Evolutionary conservation across 1,139 yeast species (phyloP).

Genomic region (Diutina scorzettiae): DNA sequence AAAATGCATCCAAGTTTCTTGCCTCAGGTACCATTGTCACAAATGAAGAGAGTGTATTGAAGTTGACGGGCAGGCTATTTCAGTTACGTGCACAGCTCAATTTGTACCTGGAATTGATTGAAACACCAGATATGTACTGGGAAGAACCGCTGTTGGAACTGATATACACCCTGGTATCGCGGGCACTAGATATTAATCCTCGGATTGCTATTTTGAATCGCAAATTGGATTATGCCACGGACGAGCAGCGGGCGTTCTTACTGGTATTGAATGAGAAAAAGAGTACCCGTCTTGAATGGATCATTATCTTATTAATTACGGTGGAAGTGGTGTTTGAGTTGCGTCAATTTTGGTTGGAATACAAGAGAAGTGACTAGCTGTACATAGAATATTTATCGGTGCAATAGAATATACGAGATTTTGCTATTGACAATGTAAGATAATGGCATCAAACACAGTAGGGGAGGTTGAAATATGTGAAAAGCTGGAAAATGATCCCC

Average conservation of each 20-base stretch:
- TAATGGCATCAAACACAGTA: too few relatives aligned
- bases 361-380: too few relatives aligned
- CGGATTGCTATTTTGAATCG: conserved; percentile 71
- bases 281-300: conserved; percentile 74
- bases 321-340: conserved; percentile 77
- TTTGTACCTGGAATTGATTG: conserved; percentile 78
- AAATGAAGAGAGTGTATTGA: conserved; percentile 51
- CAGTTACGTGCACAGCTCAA: conserved; percentile 72
- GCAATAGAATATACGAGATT: too few relatives aligned
- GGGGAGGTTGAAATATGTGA: too few relatives aligned
- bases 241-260: conserved; percentile 69
- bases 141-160: conserved; percentile 75
- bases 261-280: conserved; percentile 68
- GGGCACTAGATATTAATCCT: conserved; percentile 61
- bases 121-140: conserved; percentile 91
- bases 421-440: too few relatives aligned
- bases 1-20: background rate
- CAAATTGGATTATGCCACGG: conserved; percentile 82
- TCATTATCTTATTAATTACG: conserved; percentile 68
- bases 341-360: conserved; percentile 28
- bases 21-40: conserved; percentile 29
- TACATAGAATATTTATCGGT: too few relatives aligned
- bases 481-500: too few relatives aligned
- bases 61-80: conserved; percentile 62
- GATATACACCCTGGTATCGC: conserved; percentile 59